Conservation (phyloP, 192 early-diverging fungal genomes). For the Linnemannia zychae region DNA sequence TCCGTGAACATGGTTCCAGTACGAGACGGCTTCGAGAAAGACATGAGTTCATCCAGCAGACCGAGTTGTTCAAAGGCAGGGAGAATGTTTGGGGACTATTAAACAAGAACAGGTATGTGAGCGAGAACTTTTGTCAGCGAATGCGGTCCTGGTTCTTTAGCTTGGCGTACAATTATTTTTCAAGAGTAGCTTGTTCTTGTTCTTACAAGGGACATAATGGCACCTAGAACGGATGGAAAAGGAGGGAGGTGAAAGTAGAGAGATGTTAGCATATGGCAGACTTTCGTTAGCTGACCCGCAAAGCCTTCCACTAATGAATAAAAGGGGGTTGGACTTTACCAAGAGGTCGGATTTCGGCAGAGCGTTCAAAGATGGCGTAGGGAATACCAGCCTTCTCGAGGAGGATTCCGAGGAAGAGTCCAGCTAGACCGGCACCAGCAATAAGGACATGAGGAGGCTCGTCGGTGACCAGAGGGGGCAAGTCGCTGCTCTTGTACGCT, state of each 20-base stretch:
- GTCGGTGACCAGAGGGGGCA: neutral
- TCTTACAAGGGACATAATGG: neutral
- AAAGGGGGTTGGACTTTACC: neutral
- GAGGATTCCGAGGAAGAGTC: neutral
- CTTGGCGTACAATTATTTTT: no score
- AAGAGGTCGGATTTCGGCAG: neutral
- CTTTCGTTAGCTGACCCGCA: no score
- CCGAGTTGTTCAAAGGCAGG: neutral
- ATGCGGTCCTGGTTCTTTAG: no score
- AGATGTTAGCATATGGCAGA: no score
- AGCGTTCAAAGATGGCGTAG: neutral
- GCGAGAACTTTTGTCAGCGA: neutral
- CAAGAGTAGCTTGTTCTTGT: no score
- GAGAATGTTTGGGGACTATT: neutral
- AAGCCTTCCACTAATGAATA: no score
- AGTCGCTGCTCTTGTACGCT: neutral
- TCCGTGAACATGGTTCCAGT: neutral
- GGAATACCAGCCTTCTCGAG: neutral
- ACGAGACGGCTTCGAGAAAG: neutral
- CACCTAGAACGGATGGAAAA: neutral
- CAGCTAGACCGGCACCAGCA: neutral
- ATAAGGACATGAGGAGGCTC: neutral
- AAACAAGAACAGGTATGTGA: neutral
- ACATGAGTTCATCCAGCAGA: neutral
- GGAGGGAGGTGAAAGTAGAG: no score